Conservation (phyloP, 306 rosid genomes). For the Begonia loranthoides region DNA sequence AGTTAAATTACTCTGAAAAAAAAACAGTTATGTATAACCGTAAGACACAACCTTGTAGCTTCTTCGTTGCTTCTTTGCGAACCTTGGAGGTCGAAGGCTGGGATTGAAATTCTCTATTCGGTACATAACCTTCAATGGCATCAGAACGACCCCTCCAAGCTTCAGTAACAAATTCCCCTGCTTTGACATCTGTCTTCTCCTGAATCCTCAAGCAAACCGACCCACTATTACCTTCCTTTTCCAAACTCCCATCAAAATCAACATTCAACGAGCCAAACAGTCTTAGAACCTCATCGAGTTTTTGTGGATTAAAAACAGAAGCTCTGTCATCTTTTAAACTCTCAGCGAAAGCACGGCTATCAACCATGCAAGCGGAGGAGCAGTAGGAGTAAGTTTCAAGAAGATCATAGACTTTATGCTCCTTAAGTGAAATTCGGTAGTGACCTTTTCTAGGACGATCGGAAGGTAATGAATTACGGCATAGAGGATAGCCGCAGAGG, state of each 20-base stretch:
- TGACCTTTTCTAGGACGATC: slow-evolving; percentile 52
- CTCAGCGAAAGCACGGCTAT: slow-evolving; percentile 50
- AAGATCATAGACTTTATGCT: slow-evolving; percentile 71
- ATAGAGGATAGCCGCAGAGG: slow-evolving; percentile 59
- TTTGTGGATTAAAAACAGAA: slow-evolving; percentile 31
- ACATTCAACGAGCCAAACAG: slow-evolving; percentile 29
- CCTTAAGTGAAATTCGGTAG: slow-evolving; percentile 64
- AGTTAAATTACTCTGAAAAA: background rate
- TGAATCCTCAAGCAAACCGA: slow-evolving; percentile 43
- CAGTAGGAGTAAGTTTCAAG: slow-evolving; percentile 67
- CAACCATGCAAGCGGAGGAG: slow-evolving; percentile 54
- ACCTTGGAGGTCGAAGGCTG: slow-evolving; percentile 25
- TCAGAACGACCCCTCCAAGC: slow-evolving; percentile 76
- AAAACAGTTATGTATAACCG: background rate
- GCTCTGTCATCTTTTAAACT: slow-evolving; percentile 56
- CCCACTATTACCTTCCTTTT: slow-evolving; percentile 39
- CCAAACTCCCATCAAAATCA: slow-evolving; percentile 24
- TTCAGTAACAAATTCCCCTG: slow-evolving; percentile 42
- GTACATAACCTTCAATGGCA: slow-evolving; percentile 95
- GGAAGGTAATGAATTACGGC: slow-evolving; percentile 30
- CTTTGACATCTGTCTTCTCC: slow-evolving; percentile 37
- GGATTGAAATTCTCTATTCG: slow-evolving; percentile 24
- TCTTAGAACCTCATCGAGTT: slow-evolving; percentile 33
- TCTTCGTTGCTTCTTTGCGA: slow-evolving; percentile 21
- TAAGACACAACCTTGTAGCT: no score